A percentile compares a stretch with the other conserved stretches of the same genome.
Evolutionary conservation across 208 protist species (phyloP).

Genomic region (Tetramitus jugosus): DNA sequence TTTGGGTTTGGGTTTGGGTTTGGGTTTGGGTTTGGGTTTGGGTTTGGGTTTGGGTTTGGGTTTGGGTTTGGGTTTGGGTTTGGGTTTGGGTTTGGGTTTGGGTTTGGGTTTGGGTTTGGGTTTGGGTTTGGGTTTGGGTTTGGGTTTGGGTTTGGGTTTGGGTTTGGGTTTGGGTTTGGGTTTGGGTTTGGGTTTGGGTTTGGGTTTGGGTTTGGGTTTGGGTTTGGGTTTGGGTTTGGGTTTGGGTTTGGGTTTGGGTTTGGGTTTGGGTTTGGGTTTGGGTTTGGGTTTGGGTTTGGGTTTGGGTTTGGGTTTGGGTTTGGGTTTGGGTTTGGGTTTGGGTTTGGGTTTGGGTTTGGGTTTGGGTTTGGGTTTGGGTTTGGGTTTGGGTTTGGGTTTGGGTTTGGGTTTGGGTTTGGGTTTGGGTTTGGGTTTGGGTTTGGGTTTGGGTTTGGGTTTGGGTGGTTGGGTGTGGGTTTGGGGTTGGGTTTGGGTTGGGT

Average conservation of each 20-base stretch:
- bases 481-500: too few relatives aligned
- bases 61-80: slow-evolving; percentile 17
- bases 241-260: not conserved
- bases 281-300: slow-evolving; percentile 19
- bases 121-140: not conserved
- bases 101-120: not conserved
- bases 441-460: not conserved
- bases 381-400: not conserved
- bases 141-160: not conserved
- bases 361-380: slow-evolving; percentile 16
- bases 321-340: slow-evolving; percentile 18
- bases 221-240: not conserved
- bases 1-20: not conserved
- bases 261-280: not conserved
- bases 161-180: not conserved
- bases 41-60: slow-evolving; percentile 21
- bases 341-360: slow-evolving; percentile 19
- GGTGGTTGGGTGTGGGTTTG: too few relatives aligned
- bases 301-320: slow-evolving; percentile 18
- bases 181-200: not conserved
- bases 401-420: not conserved
- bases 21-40: not conserved
- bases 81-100: not conserved
- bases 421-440: not conserved
- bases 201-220: not conserved